Base-by-base conservation (phyloP, 2,329 filamentous ascomycete species). In the Coniosporium tulheliwenetii region DNA sequence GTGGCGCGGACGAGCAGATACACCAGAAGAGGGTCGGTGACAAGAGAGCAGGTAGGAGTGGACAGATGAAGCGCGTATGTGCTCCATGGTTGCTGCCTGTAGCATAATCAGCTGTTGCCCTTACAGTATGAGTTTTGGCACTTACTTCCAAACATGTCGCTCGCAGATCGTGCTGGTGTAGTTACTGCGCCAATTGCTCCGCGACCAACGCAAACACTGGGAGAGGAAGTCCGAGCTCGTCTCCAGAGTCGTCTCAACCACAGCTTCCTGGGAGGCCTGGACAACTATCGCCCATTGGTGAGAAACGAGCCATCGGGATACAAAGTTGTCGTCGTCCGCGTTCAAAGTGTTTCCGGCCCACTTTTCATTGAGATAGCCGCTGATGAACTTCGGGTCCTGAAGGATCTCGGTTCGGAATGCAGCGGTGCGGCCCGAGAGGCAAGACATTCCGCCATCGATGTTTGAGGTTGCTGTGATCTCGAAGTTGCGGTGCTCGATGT, bases 31-130 rank as follows among this genome's bases (percentile, higher is more conserved):
- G 19, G 19, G 19, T 26, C 19, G 19, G 19, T 26, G 19, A 26
- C 19, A 26, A 26, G 19, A 26, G 19, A 26, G 19, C 19, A 26
- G 19, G 19, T 26, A 26, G 19, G 19, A 26, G 19, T 26, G 4
- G 19, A 26, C 7, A 26, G 19, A 26, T 26, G 19, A 45, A 95
- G 77, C 39, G 89, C 85, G 59, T 95, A 96, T 10, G 85, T 83
- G 62, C 81, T 93, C 86, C 87, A 96, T 39, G 77, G 81, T 59
- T 95, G 89, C 55, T 84, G 84, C 52, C 87, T 94, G 32, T 52
- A 44, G 45, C 50, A 30, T 19, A 32, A 30, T n/a, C 8, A 26
- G 19, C 19, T 26, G 19, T 3, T 26, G 4, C 19, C 19, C 19
- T 26, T 26, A 26, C 38, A 19, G 37, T 47, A 41, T 40, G 47